Base-by-base conservation (phyloP, 2,329 filamentous ascomycete species). In the Penicillium sp. region DNA sequence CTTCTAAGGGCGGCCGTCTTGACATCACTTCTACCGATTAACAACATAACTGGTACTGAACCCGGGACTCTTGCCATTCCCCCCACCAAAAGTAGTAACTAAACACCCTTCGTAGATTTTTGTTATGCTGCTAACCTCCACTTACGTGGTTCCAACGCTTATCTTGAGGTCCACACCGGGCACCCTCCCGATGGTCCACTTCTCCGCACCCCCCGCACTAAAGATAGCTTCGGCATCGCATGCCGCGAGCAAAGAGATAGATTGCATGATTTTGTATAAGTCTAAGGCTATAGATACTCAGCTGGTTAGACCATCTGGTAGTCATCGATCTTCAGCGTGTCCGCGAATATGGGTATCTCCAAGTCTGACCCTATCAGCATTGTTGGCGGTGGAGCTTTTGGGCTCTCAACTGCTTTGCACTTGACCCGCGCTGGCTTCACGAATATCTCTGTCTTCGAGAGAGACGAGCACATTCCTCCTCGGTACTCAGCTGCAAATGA, bases 401-500 rank as follows among this genome's bases (percentile, higher is more conserved):
- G 79, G 26, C 73, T 81, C 3, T 80, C 80, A 0, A 80, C 77
- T 1, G 79, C 78, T 8, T 66, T 76, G 18, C 78, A 80, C 46
- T 72, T 82, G 3, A 63, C 70, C n/a, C 63, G 70, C 7, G 65
- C 72, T 0, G 79, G 78, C 0, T 79, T 78, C 56, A 75, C 63
- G 0, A 67, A 79, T 51, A 73, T 82, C 44, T 78, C 78, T 4
- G 75, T 82, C 7, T 73, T 79, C 13, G 80, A 83, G 49, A 67
- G 67, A 49, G 73, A 73, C 36, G 65, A 69, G 9, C 67, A 71
- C 9, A 75, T 79, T 2, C 81, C 81, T 0, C 78, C 80, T 1
- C 69, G 70, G 4, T 77, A 68, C 61, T 84, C 83, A 0, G 84
- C 82, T 0, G 82, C 78, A 18, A 82, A 83, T 55, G 82, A 86